phyloP scores from a whole-genome alignment of 306 rosid species.

The Citrullus amarus region DNA sequence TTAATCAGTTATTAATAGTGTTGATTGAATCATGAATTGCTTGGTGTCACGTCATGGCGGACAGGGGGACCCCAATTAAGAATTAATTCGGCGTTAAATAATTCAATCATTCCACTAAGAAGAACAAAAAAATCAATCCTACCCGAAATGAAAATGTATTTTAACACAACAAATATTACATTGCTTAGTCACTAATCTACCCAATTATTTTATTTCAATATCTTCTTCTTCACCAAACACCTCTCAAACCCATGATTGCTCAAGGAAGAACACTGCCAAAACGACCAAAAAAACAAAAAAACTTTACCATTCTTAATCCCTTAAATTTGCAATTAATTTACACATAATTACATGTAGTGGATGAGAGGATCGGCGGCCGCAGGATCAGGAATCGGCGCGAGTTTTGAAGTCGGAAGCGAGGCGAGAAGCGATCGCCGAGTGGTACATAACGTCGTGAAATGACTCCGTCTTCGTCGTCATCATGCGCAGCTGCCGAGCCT shows the following conservation, averaged over 20 bases:
- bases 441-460: constrained; percentile 84
- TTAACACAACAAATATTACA: not conserved
- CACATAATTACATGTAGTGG: not conserved
- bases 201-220: not conserved
- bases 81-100: not conserved
- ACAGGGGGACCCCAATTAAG: not conserved
- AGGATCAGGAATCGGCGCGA: not conserved
- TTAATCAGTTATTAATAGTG: not conserved
- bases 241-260: not conserved
- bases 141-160: too few relatives aligned
- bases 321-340: not conserved
- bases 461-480: constrained; percentile 44
- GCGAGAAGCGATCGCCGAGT: constrained; percentile 85
- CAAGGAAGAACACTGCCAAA: not conserved
- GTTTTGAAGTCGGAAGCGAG: constrained; percentile 71
- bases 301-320: not conserved
- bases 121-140: not conserved
- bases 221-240: not conserved
- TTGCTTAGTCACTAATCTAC: not conserved
- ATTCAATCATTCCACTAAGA: not conserved
- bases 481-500: constrained; percentile 71
- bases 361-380: not conserved
- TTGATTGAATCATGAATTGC: not conserved
- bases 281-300: too few relatives aligned
- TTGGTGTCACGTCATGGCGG: not conserved